A percentile compares a stretch with the other conserved stretches of the same genome.
Evolutionary conservation across 805 yeast species (phyloP).

Genomic region (Hanseniaspora vineae): DNA sequence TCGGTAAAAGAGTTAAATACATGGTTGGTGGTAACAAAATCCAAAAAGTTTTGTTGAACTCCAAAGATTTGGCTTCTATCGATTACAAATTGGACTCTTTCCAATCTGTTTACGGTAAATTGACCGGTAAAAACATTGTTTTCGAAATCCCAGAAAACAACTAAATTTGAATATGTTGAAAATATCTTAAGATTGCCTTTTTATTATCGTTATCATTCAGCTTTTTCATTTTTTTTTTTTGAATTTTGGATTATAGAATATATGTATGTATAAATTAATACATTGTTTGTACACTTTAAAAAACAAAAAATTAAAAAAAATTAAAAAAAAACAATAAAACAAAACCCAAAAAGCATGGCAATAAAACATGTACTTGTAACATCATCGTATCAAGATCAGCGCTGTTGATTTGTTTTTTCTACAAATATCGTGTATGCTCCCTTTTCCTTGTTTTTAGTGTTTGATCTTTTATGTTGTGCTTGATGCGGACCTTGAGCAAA

Average conservation of each 20-base stretch:
- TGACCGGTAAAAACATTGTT: constrained; percentile 98
- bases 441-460: not conserved
- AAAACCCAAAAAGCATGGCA: no score
- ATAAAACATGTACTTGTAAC: no score
- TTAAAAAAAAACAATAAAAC: no score
- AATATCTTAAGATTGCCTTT: no score
- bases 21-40: constrained; percentile 97
- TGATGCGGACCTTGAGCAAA: not conserved
- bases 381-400: no score
- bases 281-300: no score
- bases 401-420: not conserved
- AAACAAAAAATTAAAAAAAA: no score
- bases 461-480: not conserved
- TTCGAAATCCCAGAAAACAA: constrained; percentile 71
- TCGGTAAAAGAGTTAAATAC: constrained; percentile 98
- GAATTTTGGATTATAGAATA: no score
- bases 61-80: constrained; percentile 92
- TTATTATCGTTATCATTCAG: not conserved
- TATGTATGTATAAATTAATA: no score
- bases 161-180: constrained; percentile 13
- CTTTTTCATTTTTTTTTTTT: no score
- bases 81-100: constrained; percentile 98
- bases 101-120: constrained; percentile 96
- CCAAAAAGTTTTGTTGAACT: constrained; percentile 94
- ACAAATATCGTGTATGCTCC: not conserved